A percentile compares a stretch with the other conserved stretches of the same genome.
Conservation (phyloP, 2,329 filamentous ascomycete species). For the Alternaria alternata region DNA sequence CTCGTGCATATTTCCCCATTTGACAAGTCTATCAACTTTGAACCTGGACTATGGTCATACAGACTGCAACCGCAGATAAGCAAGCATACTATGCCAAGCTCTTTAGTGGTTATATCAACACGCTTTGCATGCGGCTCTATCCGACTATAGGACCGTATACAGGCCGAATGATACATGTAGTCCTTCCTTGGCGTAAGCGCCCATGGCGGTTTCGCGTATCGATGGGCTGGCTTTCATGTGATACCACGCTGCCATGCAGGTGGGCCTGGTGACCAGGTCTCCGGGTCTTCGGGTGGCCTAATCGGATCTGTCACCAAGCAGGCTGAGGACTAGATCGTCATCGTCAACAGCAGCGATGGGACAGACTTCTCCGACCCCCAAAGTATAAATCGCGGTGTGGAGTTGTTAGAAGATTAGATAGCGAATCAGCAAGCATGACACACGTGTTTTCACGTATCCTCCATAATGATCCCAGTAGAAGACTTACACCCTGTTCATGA, state of each 20-base stretch:
- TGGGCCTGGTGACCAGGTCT: not conserved
- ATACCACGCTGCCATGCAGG: not conserved
- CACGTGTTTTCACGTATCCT: not conserved
- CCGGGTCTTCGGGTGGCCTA: not conserved
- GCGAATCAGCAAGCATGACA: not conserved
- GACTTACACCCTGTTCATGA: no score
- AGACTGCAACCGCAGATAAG: not conserved
- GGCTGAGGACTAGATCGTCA: not conserved
- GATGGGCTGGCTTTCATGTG: not conserved
- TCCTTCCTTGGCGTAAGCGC: not conserved
- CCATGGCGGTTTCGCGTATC: conserved; percentile 3
- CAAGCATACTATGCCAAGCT: not conserved
- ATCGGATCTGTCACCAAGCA: not conserved
- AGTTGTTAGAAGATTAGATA: not conserved
- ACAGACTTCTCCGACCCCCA: not conserved
- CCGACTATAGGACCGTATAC: not conserved
- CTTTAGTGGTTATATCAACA: not conserved
- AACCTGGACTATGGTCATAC: not conserved
- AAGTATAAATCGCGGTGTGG: not conserved
- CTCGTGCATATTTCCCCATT: conserved; percentile 3
- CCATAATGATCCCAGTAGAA: not conserved
- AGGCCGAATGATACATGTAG: not conserved
- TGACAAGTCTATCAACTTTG: not conserved
- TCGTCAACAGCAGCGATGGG: not conserved
- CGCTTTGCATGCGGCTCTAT: not conserved